Conservation (phyloP, 495 filamentous ascomycete genomes). For the Aspergillus kassunensis region DNA sequence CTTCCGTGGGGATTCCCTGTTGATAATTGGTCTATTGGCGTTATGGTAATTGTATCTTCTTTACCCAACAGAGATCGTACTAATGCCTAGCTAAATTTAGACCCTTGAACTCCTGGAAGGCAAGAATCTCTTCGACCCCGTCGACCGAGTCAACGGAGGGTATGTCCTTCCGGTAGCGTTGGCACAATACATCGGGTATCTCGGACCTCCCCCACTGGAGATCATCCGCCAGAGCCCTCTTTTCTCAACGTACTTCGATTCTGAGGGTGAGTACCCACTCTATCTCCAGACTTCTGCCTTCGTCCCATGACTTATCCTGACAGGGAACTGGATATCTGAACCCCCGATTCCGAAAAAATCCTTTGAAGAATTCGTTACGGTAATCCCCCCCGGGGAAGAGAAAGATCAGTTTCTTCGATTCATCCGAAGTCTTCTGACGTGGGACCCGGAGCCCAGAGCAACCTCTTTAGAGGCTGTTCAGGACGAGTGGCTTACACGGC, state of each 20-base stretch:
- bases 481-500: slow-evolving; percentile 15
- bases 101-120: no score
- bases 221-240: slow-evolving; percentile 22
- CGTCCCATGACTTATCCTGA: neutral
- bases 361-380: no score
- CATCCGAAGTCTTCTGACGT: slow-evolving; percentile 14
- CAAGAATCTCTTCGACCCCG: slow-evolving; percentile 23
- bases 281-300: neutral
- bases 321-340: no score
- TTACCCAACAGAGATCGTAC: no score
- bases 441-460: slow-evolving; percentile 15
- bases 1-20: no score
- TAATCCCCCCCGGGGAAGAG: no score
- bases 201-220: slow-evolving; percentile 17
- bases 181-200: slow-evolving; percentile 24
- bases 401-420: slow-evolving; percentile 14
- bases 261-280: slow-evolving; percentile 16
- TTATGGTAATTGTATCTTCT: no score
- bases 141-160: slow-evolving; percentile 18
- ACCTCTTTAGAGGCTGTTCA: slow-evolving; percentile 7
- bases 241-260: slow-evolving; percentile 19
- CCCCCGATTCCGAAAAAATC: no score
- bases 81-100: no score
- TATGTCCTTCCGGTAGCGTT: no score
- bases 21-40: no score